phyloP scores from a whole-genome alignment of 2,329 filamentous ascomycete species.

The Blumeria hordei region DNA sequence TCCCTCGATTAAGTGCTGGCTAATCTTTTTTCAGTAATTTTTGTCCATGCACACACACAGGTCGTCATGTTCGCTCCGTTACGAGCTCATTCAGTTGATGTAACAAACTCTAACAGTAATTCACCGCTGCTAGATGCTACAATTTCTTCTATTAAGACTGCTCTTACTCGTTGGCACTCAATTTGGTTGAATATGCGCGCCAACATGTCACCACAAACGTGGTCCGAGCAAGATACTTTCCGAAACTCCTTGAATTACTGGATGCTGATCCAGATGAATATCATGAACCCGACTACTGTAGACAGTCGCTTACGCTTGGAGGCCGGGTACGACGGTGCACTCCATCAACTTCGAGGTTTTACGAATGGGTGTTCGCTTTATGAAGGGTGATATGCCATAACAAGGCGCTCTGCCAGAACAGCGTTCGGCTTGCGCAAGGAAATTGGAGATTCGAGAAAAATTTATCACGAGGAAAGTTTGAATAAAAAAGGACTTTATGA shows the following conservation, averaged over 20 bases:
- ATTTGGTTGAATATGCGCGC: conserved; percentile 7
- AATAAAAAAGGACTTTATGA: too few relatives aligned
- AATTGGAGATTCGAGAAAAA: too few relatives aligned
- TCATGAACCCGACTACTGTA: conserved; percentile 7
- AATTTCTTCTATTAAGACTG: conserved; percentile 5
- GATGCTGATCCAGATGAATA: conserved; percentile 8
- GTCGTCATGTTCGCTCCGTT: conserved; percentile 6
- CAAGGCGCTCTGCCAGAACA: too few relatives aligned
- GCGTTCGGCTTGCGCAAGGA: too few relatives aligned
- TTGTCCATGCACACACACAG: conserved; percentile 7
- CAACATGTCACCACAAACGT: conserved; percentile 4
- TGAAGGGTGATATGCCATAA: background rate
- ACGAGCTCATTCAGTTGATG: background rate
- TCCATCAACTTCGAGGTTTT: conserved; percentile 1
- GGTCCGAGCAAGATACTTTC: conserved; percentile 7
- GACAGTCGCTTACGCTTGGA: conserved; percentile 8
- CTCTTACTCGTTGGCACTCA: conserved; percentile 7
- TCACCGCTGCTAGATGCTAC: conserved; percentile 3
- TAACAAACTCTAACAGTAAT: background rate
- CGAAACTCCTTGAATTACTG: conserved; percentile 10
- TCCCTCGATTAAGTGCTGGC: too few relatives aligned
- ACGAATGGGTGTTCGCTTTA: background rate
- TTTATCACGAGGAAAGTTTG: too few relatives aligned
- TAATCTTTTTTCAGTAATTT: conserved; percentile 5
- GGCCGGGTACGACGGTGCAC: conserved; percentile 8